These are phyloP conservation scores for Paraconiothyrium sp. DNA, from an alignment of 2,329 filamentous ascomycete genomes.

Conservation along the genomic window DNA sequence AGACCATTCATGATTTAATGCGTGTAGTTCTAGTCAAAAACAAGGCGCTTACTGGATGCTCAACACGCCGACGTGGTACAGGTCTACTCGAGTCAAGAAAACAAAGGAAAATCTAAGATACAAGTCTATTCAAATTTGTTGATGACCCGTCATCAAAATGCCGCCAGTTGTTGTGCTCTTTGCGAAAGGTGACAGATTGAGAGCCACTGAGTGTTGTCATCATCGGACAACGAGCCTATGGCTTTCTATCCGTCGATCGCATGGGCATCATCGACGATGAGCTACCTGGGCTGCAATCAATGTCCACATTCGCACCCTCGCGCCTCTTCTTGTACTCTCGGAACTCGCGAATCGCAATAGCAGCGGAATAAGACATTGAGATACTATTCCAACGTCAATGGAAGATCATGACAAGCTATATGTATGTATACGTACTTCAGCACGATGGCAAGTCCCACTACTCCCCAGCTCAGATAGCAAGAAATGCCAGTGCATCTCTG, in stretches of 20 bases:
- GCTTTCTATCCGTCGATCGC: neutral
- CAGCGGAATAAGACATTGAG: slow-evolving; percentile 17
- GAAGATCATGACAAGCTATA: neutral
- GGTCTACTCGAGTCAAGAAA: too few relatives aligned
- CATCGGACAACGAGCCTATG: neutral
- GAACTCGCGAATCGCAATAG: slow-evolving; percentile 23
- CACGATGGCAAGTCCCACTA: slow-evolving; percentile 26
- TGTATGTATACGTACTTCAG: slow-evolving; percentile 21
- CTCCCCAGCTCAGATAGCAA: slow-evolving; percentile 34
- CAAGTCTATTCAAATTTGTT: too few relatives aligned
- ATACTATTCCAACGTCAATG: slow-evolving; percentile 11
- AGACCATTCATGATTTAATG: too few relatives aligned
- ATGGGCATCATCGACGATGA: neutral
- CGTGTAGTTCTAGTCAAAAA: too few relatives aligned
- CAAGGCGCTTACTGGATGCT: too few relatives aligned
- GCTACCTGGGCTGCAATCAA: neutral
- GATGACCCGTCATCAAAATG: too few relatives aligned
- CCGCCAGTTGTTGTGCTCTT: too few relatives aligned
- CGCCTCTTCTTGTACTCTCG: slow-evolving; percentile 19
- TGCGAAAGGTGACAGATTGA: too few relatives aligned
- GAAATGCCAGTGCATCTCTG: slow-evolving; percentile 25
- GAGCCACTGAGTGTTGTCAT: too few relatives aligned
- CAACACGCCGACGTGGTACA: too few relatives aligned
- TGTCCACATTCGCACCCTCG: neutral
- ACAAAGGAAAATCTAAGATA: too few relatives aligned